Percentiles rank a stretch among this genome's conserved stretches.
These are phyloP conservation scores for Xerocomus potaroensis DNA, from an alignment of 768 basidiomycete species.

Conservation along the genomic window DNA sequence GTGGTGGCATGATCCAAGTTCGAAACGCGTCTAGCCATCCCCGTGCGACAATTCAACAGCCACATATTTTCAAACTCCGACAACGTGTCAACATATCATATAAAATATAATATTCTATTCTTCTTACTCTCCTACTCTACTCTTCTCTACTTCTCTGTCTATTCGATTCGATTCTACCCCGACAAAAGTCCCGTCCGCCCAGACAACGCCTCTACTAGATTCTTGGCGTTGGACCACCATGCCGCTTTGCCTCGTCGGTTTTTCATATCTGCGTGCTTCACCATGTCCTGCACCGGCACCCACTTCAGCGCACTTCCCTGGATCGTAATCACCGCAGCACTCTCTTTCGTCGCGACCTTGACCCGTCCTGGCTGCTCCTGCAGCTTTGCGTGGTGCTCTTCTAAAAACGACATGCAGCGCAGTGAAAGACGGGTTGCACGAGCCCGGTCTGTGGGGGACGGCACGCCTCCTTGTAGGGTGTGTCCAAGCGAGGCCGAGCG, in stretches of 20 bases:
- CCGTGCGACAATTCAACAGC: conserved; percentile 33
- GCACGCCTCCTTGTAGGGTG: conserved; percentile 93
- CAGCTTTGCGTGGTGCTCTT: conserved; percentile 66
- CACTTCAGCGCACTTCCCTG: conserved; percentile 77
- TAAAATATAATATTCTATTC: too few relatives aligned
- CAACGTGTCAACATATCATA: too few relatives aligned
- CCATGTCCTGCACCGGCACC: conserved; percentile 82
- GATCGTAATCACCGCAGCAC: conserved; percentile 89
- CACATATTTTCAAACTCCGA: conserved; percentile 30
- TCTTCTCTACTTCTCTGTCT: not conserved
- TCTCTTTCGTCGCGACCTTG: conserved; percentile 55
- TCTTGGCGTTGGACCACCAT: conserved; percentile 76
- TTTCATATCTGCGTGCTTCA: conserved; percentile 85
- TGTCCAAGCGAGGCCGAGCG: conserved; percentile 96
- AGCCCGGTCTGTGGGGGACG: conserved; percentile 90
- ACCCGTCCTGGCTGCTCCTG: conserved; percentile 46
- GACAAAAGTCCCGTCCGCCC: conserved; percentile 56
- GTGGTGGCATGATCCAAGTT: conserved; percentile 32
- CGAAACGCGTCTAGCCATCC: conserved; percentile 32
- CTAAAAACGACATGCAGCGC: conserved; percentile 93
- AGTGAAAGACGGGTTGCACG: conserved; percentile 87
- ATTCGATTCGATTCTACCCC: too few relatives aligned
- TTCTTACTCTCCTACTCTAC: too few relatives aligned
- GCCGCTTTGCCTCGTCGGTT: conserved; percentile 71
- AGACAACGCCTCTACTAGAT: conserved; percentile 69